Percentiles rank a stretch among this genome's conserved stretches.
phyloP scores from a whole-genome alignment of 139 green algal species.

The Chlorella sp. region DNA sequence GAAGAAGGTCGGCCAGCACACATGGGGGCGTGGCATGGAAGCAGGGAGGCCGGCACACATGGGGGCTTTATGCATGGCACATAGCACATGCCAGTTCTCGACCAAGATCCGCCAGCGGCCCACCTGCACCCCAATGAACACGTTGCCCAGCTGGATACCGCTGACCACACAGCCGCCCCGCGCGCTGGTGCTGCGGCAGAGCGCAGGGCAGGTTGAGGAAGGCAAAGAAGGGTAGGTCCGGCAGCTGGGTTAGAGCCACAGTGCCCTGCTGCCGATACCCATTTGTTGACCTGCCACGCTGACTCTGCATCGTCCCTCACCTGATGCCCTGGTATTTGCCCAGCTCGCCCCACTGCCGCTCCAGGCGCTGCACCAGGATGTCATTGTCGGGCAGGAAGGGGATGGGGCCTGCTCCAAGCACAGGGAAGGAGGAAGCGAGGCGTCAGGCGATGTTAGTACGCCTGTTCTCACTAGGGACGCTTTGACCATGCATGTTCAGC shows the following conservation, averaged over 20 bases:
- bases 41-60: not conserved
- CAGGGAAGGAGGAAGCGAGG: not conserved
- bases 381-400: conserved; percentile 86
- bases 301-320: too few relatives aligned
- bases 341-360: conserved; percentile 92
- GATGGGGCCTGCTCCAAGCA: conserved; percentile 69
- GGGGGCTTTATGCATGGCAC: not conserved
- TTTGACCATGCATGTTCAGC: too few relatives aligned
- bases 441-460: too few relatives aligned
- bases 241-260: too few relatives aligned
- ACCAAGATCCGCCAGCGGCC: too few relatives aligned
- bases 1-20: not conserved
- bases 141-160: conserved; percentile 89
- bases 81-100: not conserved
- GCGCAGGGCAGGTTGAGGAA: not conserved
- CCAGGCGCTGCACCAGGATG: conserved; percentile 83
- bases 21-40: not conserved
- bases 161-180: conserved; percentile 57
- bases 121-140: conserved; percentile 92
- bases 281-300: too few relatives aligned
- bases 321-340: conserved; percentile 64
- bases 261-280: too few relatives aligned
- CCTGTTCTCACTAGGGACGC: too few relatives aligned
- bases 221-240: not conserved
- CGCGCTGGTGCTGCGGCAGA: conserved; percentile 43